Percentiles rank a stretch among this genome's conserved stretches.
These are phyloP conservation scores for Nakaseomyces kungkrabaensis DNA, from an alignment of 1,139 yeast species.

Conservation along the genomic window DNA sequence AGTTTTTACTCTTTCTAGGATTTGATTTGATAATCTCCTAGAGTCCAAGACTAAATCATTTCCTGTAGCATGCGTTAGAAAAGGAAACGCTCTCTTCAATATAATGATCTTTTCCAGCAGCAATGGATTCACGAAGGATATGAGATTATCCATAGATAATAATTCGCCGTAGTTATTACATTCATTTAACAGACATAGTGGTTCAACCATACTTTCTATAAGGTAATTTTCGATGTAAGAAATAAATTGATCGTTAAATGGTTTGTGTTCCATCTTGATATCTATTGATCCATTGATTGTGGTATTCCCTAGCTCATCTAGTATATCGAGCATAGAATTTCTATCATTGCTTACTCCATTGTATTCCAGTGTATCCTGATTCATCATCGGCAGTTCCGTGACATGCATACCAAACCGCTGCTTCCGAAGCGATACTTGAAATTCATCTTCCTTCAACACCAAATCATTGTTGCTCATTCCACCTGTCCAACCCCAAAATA, in stretches of 20 bases:
- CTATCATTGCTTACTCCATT: not conserved
- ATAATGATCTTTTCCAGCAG: not conserved
- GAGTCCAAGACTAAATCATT: not conserved
- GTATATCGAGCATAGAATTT: not conserved
- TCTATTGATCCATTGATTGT: not conserved
- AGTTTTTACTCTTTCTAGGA: not conserved
- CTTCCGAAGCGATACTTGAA: not conserved
- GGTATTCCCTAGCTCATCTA: not conserved
- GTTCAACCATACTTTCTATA: constrained; percentile 66
- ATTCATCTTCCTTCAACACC: not conserved
- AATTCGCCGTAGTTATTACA: constrained; percentile 58
- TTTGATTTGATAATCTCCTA: not conserved
- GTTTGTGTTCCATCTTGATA: not conserved
- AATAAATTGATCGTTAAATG: constrained; percentile 39
- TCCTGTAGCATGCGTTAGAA: not conserved
- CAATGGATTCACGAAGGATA: constrained; percentile 20
- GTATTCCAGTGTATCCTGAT: not conserved
- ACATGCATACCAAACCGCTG: not conserved
- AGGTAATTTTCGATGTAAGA: constrained; percentile 32
- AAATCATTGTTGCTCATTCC: not conserved
- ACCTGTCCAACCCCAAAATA: not conserved
- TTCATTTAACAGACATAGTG: constrained; percentile 58
- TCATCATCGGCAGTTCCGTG: not conserved
- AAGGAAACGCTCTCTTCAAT: not conserved
- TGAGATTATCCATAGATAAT: constrained; percentile 30